These are phyloP conservation scores for Ramaria rubella DNA, from an alignment of 768 basidiomycete species.

Conservation along the genomic window DNA sequence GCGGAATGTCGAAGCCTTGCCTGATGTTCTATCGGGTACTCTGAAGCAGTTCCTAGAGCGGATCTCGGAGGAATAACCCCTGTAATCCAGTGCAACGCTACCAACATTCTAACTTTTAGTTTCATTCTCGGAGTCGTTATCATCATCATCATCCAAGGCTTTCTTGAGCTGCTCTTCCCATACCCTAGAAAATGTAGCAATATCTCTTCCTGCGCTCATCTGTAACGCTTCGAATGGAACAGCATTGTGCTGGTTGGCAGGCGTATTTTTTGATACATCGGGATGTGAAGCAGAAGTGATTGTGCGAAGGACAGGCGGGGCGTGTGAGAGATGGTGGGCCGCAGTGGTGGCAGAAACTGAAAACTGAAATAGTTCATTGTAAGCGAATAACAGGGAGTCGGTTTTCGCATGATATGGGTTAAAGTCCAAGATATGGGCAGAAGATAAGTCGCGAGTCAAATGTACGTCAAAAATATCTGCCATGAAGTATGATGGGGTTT, in stretches of 20 bases:
- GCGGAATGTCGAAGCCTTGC: constrained; percentile 82
- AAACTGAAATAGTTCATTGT: constrained; percentile 57
- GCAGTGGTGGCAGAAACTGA: constrained; percentile 13
- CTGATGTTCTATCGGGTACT: constrained; percentile 82
- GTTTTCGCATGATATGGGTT: constrained; percentile 83
- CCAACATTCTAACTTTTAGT: background rate
- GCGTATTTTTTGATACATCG: constrained; percentile 56
- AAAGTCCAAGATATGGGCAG: constrained; percentile 84
- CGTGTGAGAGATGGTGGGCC: constrained; percentile 37
- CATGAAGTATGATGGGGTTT: background rate
- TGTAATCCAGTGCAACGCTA: background rate
- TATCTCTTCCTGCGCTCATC: constrained; percentile 64
- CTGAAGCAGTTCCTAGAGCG: constrained; percentile 90
- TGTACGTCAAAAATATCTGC: constrained; percentile 83
- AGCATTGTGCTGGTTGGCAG: constrained; percentile 81
- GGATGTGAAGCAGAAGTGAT: constrained; percentile 76
- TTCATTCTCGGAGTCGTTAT: background rate
- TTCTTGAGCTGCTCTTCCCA: constrained; percentile 52
- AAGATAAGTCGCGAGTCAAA: constrained; percentile 70
- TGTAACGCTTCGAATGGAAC: constrained; percentile 83
- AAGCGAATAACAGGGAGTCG: constrained; percentile 83
- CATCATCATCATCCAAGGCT: constrained; percentile 13
- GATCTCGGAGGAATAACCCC: constrained; percentile 53
- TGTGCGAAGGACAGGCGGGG: constrained; percentile 42
- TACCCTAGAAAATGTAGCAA: constrained; percentile 64